These are phyloP conservation scores for Radiomyces spectabilis DNA, from an alignment of 192 early-diverging fungal genomes.

Conservation along the genomic window DNA sequence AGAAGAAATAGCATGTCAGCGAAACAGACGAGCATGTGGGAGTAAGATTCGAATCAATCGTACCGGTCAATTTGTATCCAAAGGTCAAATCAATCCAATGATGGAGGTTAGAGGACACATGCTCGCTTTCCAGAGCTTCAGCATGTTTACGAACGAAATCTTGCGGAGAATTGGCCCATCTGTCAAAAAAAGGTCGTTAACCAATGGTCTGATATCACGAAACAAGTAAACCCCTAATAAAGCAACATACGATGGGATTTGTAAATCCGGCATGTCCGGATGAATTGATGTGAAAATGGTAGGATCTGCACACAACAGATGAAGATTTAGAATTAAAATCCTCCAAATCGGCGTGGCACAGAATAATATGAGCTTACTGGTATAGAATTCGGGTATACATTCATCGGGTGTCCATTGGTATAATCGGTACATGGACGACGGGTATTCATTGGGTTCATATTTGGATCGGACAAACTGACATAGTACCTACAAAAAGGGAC, in stretches of 20 bases:
- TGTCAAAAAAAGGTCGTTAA: no score
- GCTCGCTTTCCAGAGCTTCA: constrained; percentile 63
- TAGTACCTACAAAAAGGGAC: constrained; percentile 27
- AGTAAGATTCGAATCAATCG: not conserved
- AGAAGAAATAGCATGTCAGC: not conserved
- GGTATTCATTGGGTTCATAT: constrained; percentile 65
- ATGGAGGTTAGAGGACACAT: constrained; percentile 71
- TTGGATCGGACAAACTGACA: constrained; percentile 61
- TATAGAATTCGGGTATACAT: constrained; percentile 69
- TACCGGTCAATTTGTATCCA: constrained; percentile 72
- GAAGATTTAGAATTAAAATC: no score
- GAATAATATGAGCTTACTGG: constrained; percentile 12
- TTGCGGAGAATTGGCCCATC: constrained; percentile 68
- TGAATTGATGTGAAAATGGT: constrained; percentile 57
- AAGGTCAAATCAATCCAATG: constrained; percentile 88
- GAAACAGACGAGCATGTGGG: not conserved
- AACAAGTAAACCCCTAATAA: constrained; percentile 6
- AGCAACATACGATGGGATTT: constrained; percentile 29
- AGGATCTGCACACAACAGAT: constrained; percentile 30
- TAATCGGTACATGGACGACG: constrained; percentile 49
- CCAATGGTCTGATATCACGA: no score
- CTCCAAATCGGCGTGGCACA: no score
- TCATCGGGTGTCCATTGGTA: constrained; percentile 70
- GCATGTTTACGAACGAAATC: constrained; percentile 83
- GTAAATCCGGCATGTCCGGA: constrained; percentile 51